phyloP scores from a whole-genome alignment of 345 rosid species.

The Cardamine occulta region DNA sequence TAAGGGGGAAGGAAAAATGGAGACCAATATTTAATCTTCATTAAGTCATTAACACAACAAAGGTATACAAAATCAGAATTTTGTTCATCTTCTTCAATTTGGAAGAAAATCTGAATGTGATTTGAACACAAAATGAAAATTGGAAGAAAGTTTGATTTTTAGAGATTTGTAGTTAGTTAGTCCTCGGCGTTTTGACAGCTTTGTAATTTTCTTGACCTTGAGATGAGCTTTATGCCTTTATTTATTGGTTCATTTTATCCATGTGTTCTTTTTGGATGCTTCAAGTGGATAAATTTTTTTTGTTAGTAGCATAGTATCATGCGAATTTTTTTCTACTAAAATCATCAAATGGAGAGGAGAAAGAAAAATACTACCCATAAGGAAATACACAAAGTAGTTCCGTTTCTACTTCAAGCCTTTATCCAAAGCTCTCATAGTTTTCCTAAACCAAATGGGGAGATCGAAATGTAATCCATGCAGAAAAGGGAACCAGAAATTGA shows the following conservation, averaged over 20 bases:
- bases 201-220: slow-evolving; percentile 25
- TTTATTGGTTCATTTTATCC: slow-evolving; percentile 33
- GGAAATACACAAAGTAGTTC: background rate
- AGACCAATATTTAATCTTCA: slow-evolving; percentile 33
- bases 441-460: background rate
- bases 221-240: slow-evolving; percentile 30
- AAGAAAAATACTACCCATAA: background rate
- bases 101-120: slow-evolving; percentile 20
- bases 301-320: background rate
- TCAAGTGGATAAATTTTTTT: slow-evolving; percentile 1
- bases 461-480: background rate
- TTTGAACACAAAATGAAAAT: slow-evolving; percentile 9
- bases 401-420: background rate
- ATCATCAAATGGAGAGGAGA: background rate
- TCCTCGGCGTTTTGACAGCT: slow-evolving; percentile 31
- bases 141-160: slow-evolving; percentile 7
- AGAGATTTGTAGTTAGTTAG: slow-evolving; percentile 36
- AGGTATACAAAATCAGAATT: slow-evolving; percentile 30
- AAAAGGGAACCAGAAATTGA: background rate
- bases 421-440: background rate
- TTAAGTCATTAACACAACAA: slow-evolving; percentile 35
- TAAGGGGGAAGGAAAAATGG: slow-evolving; percentile 35
- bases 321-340: background rate
- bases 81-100: slow-evolving; percentile 29
- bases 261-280: background rate